Conservation (phyloP, 2,329 filamentous ascomycete genomes). For the Coniella lustricola region DNA sequence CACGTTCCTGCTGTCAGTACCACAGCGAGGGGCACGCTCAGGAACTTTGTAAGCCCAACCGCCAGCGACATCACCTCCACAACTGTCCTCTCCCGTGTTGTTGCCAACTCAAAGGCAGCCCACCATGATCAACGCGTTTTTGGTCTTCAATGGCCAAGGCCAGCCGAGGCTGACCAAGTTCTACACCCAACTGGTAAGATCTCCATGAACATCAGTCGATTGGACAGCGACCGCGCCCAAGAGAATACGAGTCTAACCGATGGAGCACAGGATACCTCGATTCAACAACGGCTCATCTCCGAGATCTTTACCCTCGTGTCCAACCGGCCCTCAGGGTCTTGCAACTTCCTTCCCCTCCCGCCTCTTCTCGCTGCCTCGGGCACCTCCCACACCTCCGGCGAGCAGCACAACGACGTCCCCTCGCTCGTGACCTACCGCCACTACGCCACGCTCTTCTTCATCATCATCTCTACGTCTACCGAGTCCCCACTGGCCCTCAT, state of each 20-base stretch:
- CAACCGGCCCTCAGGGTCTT: conserved; percentile 82
- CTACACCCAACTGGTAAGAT: conserved; percentile 83
- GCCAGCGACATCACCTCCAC: neutral
- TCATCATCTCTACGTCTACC: conserved; percentile 92
- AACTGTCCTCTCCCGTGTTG: neutral
- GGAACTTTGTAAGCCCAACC: neutral
- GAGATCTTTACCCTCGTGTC: conserved; percentile 97
- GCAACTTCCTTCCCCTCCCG: conserved; percentile 87
- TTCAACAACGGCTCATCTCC: conserved; percentile 91
- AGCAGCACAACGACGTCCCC: conserved; percentile 73
- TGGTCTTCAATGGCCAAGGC: conserved; percentile 98
- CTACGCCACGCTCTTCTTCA: conserved; percentile 98
- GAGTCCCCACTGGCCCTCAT: conserved; percentile 93
- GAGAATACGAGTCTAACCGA: neutral
- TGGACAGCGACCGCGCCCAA: too few relatives aligned
- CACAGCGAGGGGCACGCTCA: too few relatives aligned
- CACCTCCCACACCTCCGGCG: conserved; percentile 58
- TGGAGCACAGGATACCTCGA: conserved; percentile 73
- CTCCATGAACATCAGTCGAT: neutral
- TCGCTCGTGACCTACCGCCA: conserved; percentile 96
- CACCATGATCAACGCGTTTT: conserved; percentile 93
- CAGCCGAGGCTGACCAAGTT: conserved; percentile 97
- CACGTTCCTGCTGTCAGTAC: too few relatives aligned
- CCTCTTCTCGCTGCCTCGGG: conserved; percentile 57
- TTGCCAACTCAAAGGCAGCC: too few relatives aligned